These are phyloP conservation scores for Phaeotremella skinneri DNA, from an alignment of 768 basidiomycete species.

Conservation along the genomic window DNA sequence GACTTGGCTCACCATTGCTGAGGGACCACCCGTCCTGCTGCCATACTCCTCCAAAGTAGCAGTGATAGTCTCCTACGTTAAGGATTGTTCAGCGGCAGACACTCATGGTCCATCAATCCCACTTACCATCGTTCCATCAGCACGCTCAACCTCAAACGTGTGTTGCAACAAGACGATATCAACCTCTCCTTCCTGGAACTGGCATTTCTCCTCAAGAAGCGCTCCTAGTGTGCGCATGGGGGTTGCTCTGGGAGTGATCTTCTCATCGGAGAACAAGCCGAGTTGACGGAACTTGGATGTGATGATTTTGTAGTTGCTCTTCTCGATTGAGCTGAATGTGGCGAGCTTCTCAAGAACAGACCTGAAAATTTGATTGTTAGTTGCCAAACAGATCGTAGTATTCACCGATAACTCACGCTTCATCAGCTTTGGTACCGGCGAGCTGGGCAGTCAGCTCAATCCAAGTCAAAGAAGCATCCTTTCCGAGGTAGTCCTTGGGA, in stretches of 20 bases:
- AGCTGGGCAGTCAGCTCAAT: conserved; percentile 75
- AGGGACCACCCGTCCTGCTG: conserved; percentile 63
- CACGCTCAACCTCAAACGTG: conserved; percentile 89
- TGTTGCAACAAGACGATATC: conserved; percentile 98
- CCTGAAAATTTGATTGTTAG: conserved; percentile 51
- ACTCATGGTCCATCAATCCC: too few relatives aligned
- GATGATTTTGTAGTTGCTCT: conserved; percentile 68
- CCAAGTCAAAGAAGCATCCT: conserved; percentile 68
- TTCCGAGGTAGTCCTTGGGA: conserved; percentile 69
- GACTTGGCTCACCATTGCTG: conserved; percentile 72
- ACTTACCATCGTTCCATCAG: conserved; percentile 70
- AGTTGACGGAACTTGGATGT: conserved; percentile 89
- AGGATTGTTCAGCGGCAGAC: too few relatives aligned
- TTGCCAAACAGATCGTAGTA: neutral
- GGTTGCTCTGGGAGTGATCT: conserved; percentile 61
- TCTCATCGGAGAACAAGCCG: conserved; percentile 76
- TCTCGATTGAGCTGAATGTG: conserved; percentile 64
- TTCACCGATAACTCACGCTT: conserved; percentile 59
- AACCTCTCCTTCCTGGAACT: conserved; percentile 82
- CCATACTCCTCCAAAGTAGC: conserved; percentile 91
- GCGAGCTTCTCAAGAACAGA: conserved; percentile 71
- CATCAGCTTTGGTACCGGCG: conserved; percentile 66
- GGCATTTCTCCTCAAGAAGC: conserved; percentile 84
- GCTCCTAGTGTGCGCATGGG: conserved; percentile 92
- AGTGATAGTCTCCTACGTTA: conserved; percentile 70